Base-by-base conservation (phyloP, 345 rosid species). In the Lagerstroemia speciosa region DNA sequence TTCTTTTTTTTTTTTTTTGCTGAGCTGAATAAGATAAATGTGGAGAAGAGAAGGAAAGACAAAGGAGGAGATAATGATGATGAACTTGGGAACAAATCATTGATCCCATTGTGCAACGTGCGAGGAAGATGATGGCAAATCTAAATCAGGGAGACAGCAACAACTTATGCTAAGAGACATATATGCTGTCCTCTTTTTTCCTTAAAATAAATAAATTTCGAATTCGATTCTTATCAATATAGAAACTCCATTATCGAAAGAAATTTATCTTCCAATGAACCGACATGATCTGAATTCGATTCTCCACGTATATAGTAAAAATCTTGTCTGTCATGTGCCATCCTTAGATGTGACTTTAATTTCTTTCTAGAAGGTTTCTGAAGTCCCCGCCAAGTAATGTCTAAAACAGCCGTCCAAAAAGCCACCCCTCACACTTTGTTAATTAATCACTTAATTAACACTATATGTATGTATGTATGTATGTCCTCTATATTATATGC, bases 361-460 rank as follows among this genome's bases (percentile, higher is more conserved):
- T n/a, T n/a, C n/a, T n/a, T 68, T 48, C 62, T 27, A 27, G 72
- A 69, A 69, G 72, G 65, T 40, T 60, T 69, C 53, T 69, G 72
- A 58, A 69, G 65, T 69, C 72, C 48, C 53, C 16, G 61, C 60
- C 65, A 69, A 60, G 72, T 41, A 53, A 69, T 10, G 72, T 60
- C 60, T 36, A 15, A 50, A 31, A 20, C 66, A 24, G 19, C 15
- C 66, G 66, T 43, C 66, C 65, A 30, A 31, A 31, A 32, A 55
- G 65, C 65, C 40, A 32, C 37, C 37, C 11, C 37, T 31, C 65
- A 30, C 65, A 50, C 57, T 14, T 19, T 27, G 16, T 8, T 15
- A 14, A 38, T 62, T 62, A 19, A 62, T 34, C 36, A 62, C 65
- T 62, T 31, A 38, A 62, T 62, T 31, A 62, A 32, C 65, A 17